phyloP scores from a whole-genome alignment of 2,329 filamentous ascomycete species.

The Cladosporium sp. region DNA sequence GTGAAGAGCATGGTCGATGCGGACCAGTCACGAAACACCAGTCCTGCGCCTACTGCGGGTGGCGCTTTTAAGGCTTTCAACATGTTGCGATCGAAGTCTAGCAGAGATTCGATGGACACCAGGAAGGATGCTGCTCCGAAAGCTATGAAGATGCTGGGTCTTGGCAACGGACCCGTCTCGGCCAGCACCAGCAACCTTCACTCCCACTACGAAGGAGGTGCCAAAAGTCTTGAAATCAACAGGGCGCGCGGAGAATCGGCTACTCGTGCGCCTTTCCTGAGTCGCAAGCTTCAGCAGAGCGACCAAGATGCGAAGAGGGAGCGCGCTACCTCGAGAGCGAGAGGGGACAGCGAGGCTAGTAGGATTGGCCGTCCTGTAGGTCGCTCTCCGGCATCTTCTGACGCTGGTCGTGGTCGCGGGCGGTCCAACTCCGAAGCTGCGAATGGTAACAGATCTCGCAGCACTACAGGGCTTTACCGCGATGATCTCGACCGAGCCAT shows the following conservation, averaged over 20 bases:
- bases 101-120: constrained; percentile 60
- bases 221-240: constrained; percentile 21
- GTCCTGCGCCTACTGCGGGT: constrained; percentile 33
- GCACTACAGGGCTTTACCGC: constrained; percentile 45
- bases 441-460: constrained; percentile 49
- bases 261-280: constrained; percentile 19
- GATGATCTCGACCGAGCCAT: constrained; percentile 52
- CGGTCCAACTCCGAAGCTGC: constrained; percentile 53
- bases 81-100: constrained; percentile 63
- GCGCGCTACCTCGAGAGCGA: constrained; percentile 27
- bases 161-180: constrained; percentile 30
- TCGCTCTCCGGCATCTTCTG: constrained; percentile 36
- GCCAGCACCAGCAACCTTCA: constrained; percentile 34
- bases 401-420: constrained; percentile 39
- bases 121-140: constrained; percentile 49
- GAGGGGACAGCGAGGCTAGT: constrained; percentile 34
- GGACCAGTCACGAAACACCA: constrained; percentile 41
- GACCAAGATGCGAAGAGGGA: constrained; percentile 31
- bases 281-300: constrained; percentile 15
- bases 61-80: constrained; percentile 55
- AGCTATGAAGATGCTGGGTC: constrained; percentile 58
- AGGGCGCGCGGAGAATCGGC: constrained; percentile 24
- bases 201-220: constrained; percentile 23
- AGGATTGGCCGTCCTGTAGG: constrained; percentile 16
- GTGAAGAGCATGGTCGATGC: constrained; percentile 65